Conservation (phyloP, 2,329 filamentous ascomycete species). For the Huntiella savannae region DNA sequence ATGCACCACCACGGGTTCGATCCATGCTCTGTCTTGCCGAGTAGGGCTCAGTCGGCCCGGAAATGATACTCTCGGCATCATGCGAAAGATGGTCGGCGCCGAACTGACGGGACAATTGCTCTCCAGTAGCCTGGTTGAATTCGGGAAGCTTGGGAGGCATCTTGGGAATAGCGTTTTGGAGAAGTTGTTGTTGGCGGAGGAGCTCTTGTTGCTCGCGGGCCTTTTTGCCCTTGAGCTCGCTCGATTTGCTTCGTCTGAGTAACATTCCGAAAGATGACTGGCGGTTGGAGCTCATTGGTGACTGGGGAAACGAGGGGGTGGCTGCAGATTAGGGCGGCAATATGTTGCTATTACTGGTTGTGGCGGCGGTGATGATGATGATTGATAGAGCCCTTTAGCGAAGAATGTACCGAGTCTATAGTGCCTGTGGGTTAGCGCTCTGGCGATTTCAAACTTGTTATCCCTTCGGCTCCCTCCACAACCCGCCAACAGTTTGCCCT, state of each 20-base stretch:
- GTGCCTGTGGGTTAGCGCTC: too few relatives aligned
- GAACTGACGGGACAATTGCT: constrained; percentile 27
- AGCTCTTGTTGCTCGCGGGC: constrained; percentile 38
- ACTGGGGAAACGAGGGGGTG: too few relatives aligned
- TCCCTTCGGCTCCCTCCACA: too few relatives aligned
- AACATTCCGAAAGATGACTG: constrained; percentile 35
- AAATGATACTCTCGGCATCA: constrained; percentile 41
- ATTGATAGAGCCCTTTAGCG: too few relatives aligned
- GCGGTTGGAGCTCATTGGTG: constrained; percentile 19
- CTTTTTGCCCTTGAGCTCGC: constrained; percentile 44
- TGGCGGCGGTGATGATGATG: too few relatives aligned
- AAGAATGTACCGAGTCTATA: too few relatives aligned
- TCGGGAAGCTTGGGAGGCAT: constrained; percentile 32
- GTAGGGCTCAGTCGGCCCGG: constrained; percentile 25
- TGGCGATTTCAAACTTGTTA: too few relatives aligned
- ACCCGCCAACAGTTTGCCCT: too few relatives aligned
- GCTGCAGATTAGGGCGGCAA: too few relatives aligned
- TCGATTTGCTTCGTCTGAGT: constrained; percentile 48
- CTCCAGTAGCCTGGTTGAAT: constrained; percentile 28
- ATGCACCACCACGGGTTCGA: constrained; percentile 20
- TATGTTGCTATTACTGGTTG: too few relatives aligned
- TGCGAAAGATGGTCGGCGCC: constrained; percentile 35
- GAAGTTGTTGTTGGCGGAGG: constrained; percentile 26
- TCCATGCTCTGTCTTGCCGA: constrained; percentile 34
- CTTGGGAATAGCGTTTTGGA: constrained; percentile 27